Conservation (phyloP, 179 eudicot species). For the Beta lomatogona region DNA sequence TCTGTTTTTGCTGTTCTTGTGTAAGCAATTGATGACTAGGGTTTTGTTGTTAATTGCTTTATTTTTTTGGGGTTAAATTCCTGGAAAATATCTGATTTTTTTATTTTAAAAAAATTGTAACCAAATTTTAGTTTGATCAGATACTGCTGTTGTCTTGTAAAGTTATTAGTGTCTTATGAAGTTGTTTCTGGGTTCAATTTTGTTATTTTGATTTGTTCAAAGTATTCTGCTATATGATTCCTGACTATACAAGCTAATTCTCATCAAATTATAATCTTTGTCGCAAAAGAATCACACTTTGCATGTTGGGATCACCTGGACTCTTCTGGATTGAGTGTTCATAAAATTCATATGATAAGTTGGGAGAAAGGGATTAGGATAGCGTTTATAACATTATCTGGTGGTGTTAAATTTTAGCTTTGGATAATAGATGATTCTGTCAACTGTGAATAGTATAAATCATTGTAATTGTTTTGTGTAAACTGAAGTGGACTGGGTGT, state of each 20-base stretch:
- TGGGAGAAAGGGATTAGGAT: not conserved
- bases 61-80: not conserved
- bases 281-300: not conserved
- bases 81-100: not conserved
- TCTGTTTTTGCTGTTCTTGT: not conserved
- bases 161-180: not conserved
- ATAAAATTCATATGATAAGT: not conserved
- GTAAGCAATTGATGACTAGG: not conserved
- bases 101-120: too few species aligned
- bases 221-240: not conserved
- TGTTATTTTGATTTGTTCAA: not conserved
- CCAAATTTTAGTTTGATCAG: not conserved
- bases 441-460: not conserved
- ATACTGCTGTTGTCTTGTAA: not conserved
- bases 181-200: conserved; percentile 7
- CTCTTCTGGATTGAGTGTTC: conserved; percentile 8
- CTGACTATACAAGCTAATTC: not conserved
- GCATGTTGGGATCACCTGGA: conserved; percentile 2
- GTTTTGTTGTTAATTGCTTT: not conserved
- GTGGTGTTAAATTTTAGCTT: not conserved
- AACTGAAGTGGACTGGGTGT: not conserved
- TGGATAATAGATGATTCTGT: not conserved
- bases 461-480: not conserved
- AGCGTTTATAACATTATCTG: not conserved
- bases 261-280: not conserved